A percentile compares a stretch with the other conserved stretches of the same genome.
Conservation (phyloP, 140 eudicot species). For the Flaveria floridana region DNA sequence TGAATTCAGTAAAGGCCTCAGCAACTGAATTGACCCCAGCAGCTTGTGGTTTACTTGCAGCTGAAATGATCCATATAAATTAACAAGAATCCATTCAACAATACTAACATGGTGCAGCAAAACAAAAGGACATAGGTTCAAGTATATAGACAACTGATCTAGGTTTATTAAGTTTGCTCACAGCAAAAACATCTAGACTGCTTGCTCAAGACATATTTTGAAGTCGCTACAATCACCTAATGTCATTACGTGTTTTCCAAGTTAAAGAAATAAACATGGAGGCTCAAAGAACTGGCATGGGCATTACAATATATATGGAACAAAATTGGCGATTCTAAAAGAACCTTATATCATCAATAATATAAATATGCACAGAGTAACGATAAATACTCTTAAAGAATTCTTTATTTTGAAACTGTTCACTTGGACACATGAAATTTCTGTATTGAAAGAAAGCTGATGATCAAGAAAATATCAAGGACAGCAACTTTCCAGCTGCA, state of each 20-base stretch:
- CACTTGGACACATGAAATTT: not conserved
- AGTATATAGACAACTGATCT: too few relatives aligned
- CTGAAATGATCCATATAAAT: conserved; percentile 38
- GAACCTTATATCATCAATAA: not conserved
- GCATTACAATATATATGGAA: not conserved
- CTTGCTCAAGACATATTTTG: too few relatives aligned
- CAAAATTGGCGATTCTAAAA: conserved; percentile 7
- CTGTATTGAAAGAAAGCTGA: not conserved
- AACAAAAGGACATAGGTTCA: not conserved
- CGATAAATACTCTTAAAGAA: not conserved
- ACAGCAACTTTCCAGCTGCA: not conserved
- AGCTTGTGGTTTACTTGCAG: conserved; percentile 58
- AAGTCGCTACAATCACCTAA: too few relatives aligned
- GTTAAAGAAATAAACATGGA: too few relatives aligned
- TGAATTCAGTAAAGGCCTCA: conserved; percentile 71
- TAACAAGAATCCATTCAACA: conserved; percentile 1
- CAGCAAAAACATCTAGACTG: too few relatives aligned
- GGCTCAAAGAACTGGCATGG: not conserved
- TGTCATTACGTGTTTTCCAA: too few relatives aligned
- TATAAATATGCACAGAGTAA: not conserved
- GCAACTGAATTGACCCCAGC: conserved; percentile 55
- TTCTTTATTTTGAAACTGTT: not conserved
- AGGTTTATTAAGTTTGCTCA: too few relatives aligned
- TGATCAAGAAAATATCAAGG: conserved; percentile 19
- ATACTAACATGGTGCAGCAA: not conserved